A percentile compares a stretch with the other conserved stretches of the same genome.
These are phyloP conservation scores for Zhuliangozyma blackwelliae DNA, from an alignment of 1,139 yeast species.

Conservation along the genomic window DNA sequence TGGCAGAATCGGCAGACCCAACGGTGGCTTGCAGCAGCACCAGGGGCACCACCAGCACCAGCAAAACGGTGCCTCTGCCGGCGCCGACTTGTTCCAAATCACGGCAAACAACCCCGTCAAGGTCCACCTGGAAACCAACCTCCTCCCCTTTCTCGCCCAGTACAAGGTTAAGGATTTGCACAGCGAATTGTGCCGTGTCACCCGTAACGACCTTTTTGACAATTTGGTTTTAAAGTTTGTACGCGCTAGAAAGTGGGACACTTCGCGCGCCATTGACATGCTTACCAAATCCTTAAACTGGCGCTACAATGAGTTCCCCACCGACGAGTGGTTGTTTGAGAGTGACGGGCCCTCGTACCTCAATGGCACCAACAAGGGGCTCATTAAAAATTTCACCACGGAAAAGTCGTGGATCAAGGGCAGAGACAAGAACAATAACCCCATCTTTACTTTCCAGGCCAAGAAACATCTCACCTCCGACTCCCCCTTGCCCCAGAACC, in stretches of 20 bases:
- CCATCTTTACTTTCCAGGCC: slow-evolving; percentile 38
- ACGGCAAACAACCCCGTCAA: slow-evolving; percentile 6
- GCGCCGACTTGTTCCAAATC: slow-evolving; percentile 8
- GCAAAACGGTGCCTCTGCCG: slow-evolving; percentile 3
- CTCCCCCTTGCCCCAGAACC: slow-evolving; percentile 34
- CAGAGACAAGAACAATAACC: slow-evolving; percentile 33
- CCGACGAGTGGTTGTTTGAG: slow-evolving; percentile 31
- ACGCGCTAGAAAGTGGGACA: slow-evolving; percentile 42
- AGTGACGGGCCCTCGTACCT: slow-evolving; percentile 39
- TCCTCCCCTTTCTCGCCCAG: slow-evolving; percentile 17
- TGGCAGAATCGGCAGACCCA: slow-evolving; percentile 10
- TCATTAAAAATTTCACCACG: slow-evolving; percentile 33
- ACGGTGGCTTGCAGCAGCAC: not conserved
- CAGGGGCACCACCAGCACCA: slow-evolving; percentile 3
- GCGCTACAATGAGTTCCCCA: slow-evolving; percentile 28
- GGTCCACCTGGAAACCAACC: slow-evolving; percentile 16
- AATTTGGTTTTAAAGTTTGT: slow-evolving; percentile 33
- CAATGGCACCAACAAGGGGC: slow-evolving; percentile 29
- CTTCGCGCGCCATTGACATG: slow-evolving; percentile 32
- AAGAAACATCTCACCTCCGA: slow-evolving; percentile 37
- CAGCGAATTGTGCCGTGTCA: slow-evolving; percentile 15
- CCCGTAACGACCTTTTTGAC: slow-evolving; percentile 34
- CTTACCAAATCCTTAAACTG: slow-evolving; percentile 34
- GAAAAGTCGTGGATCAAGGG: slow-evolving; percentile 41
- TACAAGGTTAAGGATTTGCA: slow-evolving; percentile 27